phyloP scores from a whole-genome alignment of 208 protist species.

The Acanthamoeba sp. region DNA sequence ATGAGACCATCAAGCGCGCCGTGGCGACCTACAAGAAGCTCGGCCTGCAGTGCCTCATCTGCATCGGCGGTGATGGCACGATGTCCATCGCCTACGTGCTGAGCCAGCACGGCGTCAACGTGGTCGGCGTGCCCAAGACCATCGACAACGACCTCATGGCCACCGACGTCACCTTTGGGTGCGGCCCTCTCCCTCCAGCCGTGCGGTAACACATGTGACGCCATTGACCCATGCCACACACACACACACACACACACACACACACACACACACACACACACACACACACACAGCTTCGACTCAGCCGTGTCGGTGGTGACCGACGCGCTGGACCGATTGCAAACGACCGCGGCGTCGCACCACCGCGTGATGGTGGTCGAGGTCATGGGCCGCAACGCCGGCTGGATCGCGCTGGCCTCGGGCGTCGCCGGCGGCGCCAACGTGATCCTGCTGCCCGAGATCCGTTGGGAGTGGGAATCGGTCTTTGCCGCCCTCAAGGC shows the following conservation, averaged over 20 bases:
- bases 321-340: constrained; percentile 79
- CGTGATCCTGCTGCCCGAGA: constrained; percentile 48
- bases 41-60: constrained; percentile 51
- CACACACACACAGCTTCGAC: neutral
- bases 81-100: constrained; percentile 64
- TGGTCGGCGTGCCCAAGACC: constrained; percentile 70
- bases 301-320: constrained; percentile 52
- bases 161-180: constrained; percentile 51
- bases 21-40: constrained; percentile 47
- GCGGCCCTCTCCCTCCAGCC: neutral
- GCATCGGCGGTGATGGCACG: constrained; percentile 63
- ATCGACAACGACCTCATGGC: constrained; percentile 49
- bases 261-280: neutral
- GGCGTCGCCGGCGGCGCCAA: constrained; percentile 81
- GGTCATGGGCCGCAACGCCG: constrained; percentile 84
- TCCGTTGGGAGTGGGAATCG: constrained; percentile 17
- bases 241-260: neutral
- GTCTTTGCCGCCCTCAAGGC: neutral
- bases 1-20: neutral
- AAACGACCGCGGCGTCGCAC: constrained; percentile 81
- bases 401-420: constrained; percentile 85
- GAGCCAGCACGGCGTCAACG: constrained; percentile 63
- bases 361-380: constrained; percentile 87
- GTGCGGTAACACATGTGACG: neutral
- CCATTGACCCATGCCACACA: neutral